A percentile compares a stretch with the other conserved stretches of the same genome.
Conservation (phyloP, 352 stramenopile species). For the Globisporangium acanthophoron region DNA sequence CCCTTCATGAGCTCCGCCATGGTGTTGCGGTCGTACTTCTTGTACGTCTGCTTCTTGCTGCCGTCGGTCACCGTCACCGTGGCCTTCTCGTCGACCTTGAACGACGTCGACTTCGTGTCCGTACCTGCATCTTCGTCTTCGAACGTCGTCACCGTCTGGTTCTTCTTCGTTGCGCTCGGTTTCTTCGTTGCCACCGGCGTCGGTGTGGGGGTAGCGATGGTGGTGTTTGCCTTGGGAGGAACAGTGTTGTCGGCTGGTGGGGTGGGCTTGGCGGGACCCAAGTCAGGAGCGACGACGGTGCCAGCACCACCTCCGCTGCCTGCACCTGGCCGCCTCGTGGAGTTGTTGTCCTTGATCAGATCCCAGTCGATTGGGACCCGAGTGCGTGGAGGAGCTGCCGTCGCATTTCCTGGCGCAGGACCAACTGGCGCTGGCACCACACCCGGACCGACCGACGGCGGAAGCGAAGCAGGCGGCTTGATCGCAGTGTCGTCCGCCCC, state of each 20-base stretch:
- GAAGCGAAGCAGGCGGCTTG: too few species aligned
- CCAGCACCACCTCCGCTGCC: not conserved
- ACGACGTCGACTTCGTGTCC: conserved; percentile 1
- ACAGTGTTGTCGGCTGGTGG: not conserved
- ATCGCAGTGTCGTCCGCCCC: too few species aligned
- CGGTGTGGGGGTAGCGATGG: not conserved
- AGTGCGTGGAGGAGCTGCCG: too few species aligned
- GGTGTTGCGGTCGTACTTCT: conserved; percentile 20
- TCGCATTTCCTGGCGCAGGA: too few species aligned
- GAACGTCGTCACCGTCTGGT: conserved; percentile 4
- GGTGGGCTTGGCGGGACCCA: not conserved
- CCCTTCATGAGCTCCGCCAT: conserved; percentile 5
- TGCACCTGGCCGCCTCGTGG: too few species aligned
- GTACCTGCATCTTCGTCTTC: conserved; percentile 1
- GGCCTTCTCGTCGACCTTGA: conserved; percentile 4
- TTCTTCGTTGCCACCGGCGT: not conserved
- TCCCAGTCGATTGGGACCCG: too few species aligned
- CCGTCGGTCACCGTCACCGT: conserved; percentile 17
- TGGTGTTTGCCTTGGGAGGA: not conserved
- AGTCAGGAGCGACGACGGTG: conserved; percentile 3
- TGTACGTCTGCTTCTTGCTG: conserved; percentile 9
- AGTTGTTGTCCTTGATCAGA: too few species aligned
- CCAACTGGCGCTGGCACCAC: too few species aligned
- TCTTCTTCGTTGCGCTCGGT: conserved; percentile 6
- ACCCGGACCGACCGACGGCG: too few species aligned